Conservation (phyloP, 805 yeast genomes). For the Cyberlindnera mycetangii region DNA sequence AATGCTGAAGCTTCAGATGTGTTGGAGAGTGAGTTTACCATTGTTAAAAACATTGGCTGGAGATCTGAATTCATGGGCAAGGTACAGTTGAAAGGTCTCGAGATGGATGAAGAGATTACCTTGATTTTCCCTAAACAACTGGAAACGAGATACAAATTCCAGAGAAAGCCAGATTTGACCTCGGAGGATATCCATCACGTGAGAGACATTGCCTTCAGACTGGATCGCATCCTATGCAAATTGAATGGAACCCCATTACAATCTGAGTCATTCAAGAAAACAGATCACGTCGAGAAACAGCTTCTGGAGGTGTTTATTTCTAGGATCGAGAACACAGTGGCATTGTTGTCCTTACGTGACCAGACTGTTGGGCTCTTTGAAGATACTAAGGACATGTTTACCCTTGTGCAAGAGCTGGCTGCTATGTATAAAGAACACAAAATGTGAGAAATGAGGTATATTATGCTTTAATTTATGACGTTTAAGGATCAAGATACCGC, state of each 20-base stretch:
- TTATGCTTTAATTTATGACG: not conserved
- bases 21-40: slow-evolving; percentile 61
- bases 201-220: slow-evolving; percentile 49
- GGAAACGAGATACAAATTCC: slow-evolving; percentile 53
- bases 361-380: slow-evolving; percentile 27
- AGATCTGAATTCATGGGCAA: slow-evolving; percentile 72
- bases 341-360: slow-evolving; percentile 43
- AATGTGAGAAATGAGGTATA: not conserved
- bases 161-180: slow-evolving; percentile 32
- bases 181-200: slow-evolving; percentile 46
- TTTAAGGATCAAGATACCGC: no score
- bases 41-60: slow-evolving; percentile 70
- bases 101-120: slow-evolving; percentile 85
- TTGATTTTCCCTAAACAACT: slow-evolving; percentile 69
- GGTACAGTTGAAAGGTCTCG: slow-evolving; percentile 87
- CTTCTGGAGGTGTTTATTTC: slow-evolving; percentile 65
- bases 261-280: slow-evolving; percentile 24
- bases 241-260: slow-evolving; percentile 41
- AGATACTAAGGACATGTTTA: slow-evolving; percentile 18
- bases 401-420: slow-evolving; percentile 20
- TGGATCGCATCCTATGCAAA: slow-evolving; percentile 56
- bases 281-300: slow-evolving; percentile 43
- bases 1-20: slow-evolving; percentile 48
- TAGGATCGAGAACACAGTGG: slow-evolving; percentile 61
- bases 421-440: slow-evolving; percentile 5